Base-by-base conservation (phyloP, 495 filamentous ascomycete species). In the Aspergillus heteromorphus region DNA sequence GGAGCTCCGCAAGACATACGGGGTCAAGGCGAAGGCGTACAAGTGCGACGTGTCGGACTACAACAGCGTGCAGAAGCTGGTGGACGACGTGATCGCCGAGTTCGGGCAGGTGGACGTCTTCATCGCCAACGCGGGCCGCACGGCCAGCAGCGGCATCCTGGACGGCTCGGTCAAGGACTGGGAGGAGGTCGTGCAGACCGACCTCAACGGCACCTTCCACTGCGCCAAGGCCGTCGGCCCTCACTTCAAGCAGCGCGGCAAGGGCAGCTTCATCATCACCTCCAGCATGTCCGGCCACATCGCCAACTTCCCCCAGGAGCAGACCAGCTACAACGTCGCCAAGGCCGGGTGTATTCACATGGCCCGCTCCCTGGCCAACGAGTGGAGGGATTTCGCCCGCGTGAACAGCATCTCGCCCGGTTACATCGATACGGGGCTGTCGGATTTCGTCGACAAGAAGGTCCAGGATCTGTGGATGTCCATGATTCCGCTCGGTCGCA, bases 281-380 rank as follows among this genome's bases (percentile, higher is more conserved):
- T 73, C 84, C 3, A 78, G 72, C 49, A 87, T 87, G 84, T 83
- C 78, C 20, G 87, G 86, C 13, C 86, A 87, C 70, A 84, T 89
- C 53, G 87, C 81, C 70, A 91, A 91, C 68, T 87, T 76, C 72
- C 87, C 87, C 1, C 86, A 89, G 66, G 84, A 89, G 66, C 87
- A 91, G 70, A 88, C 85, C 11, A 81, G 77, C n/a, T 91, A 91
- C 76, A 91, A 91, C 64, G 84, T 86, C 25, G 85, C 86, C 59
- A 91, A 91, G 74, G 86, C 87, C 4, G 76, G 72, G 19, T 76
- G 63, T 31, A 74, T 81, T 53, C 78, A 81, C 60, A 65, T 83
- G 66, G 78, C 78, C 9, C 62, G 69, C 4, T 86, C 81, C 45
- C 69, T 90, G 51, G 86, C 87, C 43, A 87, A 87, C 66, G 87